These are phyloP conservation scores for Boletellus ananas DNA, from an alignment of 768 basidiomycete species.

Conservation along the genomic window DNA sequence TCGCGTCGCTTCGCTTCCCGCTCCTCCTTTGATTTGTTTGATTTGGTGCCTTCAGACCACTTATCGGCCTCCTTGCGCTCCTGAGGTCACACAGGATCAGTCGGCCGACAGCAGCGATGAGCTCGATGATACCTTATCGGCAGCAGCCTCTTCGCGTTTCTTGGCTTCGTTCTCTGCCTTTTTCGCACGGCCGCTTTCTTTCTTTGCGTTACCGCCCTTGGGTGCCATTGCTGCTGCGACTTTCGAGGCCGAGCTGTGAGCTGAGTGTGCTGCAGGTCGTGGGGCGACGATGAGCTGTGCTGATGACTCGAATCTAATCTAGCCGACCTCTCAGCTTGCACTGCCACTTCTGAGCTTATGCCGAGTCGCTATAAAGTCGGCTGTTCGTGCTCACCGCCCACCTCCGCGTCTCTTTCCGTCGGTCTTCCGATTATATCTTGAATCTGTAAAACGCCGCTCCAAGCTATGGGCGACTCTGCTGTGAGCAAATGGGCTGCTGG, in stretches of 20 bases:
- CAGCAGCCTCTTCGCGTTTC: conserved; percentile 60
- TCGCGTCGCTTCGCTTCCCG: conserved; percentile 79
- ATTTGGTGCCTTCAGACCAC: conserved; percentile 68
- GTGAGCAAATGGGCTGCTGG: conserved; percentile 36
- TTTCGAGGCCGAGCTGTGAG: conserved; percentile 7
- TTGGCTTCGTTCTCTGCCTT: conserved; percentile 89
- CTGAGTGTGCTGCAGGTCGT: neutral
- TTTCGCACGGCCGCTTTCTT: conserved; percentile 84
- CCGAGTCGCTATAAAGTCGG: conserved; percentile 2
- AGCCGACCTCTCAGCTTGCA: conserved; percentile 16
- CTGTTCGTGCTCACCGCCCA: neutral
- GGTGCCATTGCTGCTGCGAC: conserved; percentile 61
- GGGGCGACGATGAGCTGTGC: conserved; percentile 9
- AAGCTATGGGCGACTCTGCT: conserved; percentile 26
- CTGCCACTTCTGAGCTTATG: conserved; percentile 22
- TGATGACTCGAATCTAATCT: conserved; percentile 21
- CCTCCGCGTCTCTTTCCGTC: neutral
- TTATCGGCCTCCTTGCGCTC: conserved; percentile 66
- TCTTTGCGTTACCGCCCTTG: conserved; percentile 87
- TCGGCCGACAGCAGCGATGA: neutral
- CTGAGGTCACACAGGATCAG: conserved; percentile 34
- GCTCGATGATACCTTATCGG: conserved; percentile 49
- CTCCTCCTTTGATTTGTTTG: conserved; percentile 64
- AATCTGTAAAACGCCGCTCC: conserved; percentile 1
- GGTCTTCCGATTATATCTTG: neutral